Evolutionary conservation across 1,284 basidiomycete species (phyloP), one percentile per base, ranked within the genome.

Genomic region (Schizophyllum commune): DNA sequence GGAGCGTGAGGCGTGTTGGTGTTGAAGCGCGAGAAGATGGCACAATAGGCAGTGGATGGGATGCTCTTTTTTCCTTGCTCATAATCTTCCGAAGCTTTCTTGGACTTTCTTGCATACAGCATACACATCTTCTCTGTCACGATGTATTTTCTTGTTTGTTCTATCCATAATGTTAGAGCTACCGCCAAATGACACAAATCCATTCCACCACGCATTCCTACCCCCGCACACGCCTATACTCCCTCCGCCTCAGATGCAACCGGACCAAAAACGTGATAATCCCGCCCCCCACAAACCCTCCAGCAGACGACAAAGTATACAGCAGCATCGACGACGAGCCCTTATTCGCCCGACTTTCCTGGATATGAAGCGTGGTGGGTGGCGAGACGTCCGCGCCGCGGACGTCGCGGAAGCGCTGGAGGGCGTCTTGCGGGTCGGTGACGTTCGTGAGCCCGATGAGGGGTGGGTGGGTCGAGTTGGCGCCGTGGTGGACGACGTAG

Each of bases 381-480:
- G 39, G 39, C 39, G 39, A 13, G 39, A 58, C 57, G 63, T 84
- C 82, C n/a, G 70, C 65, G 52, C 83, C 83, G 22, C 82, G 78
- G 52, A 68, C 68, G 9, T 65, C 61, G 61, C 73, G 73, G 64
- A 85, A 84, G 19, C 76, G 71, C 11, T 59, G 62, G 39, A 79
- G 65, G 8, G 82, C 73, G 2, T 68, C 47, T 1, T 66, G 61
- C 2, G 76, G 66, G 62, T 84, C 74, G 1, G 81, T 85, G 52
- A 79, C 70, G 58, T 74, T 75, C 62, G 79, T 66, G 11, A 86
- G 72, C 32, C 83, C 83, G 52, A 86, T 74, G 47, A 68, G 64
- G 1, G 83, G 82, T 20, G 77, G 74, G 52, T 73, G 69, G 4
- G 69, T 71, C n/a, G 74, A 66, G 20, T 47, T 47, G 17, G 39